Base-by-base conservation (phyloP, 2,329 filamentous ascomycete genomes). In the Fusarium temperatum region DNA sequence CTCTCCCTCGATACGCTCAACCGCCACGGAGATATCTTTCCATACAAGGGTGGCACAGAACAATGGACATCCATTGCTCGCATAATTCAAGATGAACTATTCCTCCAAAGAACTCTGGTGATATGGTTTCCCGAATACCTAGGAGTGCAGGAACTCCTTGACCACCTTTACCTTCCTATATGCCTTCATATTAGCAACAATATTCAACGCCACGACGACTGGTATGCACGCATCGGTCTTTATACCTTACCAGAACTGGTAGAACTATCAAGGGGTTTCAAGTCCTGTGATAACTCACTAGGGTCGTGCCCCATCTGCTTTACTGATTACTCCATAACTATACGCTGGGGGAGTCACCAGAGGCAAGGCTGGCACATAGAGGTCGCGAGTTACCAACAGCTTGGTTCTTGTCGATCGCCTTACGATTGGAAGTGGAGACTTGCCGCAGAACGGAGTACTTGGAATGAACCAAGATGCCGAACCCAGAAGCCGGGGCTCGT, bases 371-470 rank as follows among this genome's bases (percentile, higher is more conserved):
- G 68, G 66, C n/a, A 7, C 3, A 24, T 72, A 22, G 20, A 61
- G 2, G 36, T 59, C 1, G 35, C 22, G 14, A 28, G 22, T 11
- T 62, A 59, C 15, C 57, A 69, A 1, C 66, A 59, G 11, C 14
- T 69, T 20, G 66, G 68, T 8, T 5, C 28, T 13, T 71, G 68
- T 5, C 39, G 56, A 26, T 69, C 68, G 3, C 66, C 68, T 12
- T 61, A 28, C 6, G 68, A 66, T 50, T 71, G 60, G 68, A 65
- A 66, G 48, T 69, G 66, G 68, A 62, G 56, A 14, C 22, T 24
- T 24, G 8, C 53, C 4, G 38, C 39, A 8, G 51, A 61, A 22
- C 0, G 1, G 0, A 4, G 32, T 3, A 8, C 3, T 14, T 26
- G 44, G n/a, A 64, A 60, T 2, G 42, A 70, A n/a, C 55, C 65